A percentile compares a stretch with the other conserved stretches of the same genome.
Evolutionary conservation across 257 asterid genomes (phyloP).

Genomic region (Lycium barbarum): DNA sequence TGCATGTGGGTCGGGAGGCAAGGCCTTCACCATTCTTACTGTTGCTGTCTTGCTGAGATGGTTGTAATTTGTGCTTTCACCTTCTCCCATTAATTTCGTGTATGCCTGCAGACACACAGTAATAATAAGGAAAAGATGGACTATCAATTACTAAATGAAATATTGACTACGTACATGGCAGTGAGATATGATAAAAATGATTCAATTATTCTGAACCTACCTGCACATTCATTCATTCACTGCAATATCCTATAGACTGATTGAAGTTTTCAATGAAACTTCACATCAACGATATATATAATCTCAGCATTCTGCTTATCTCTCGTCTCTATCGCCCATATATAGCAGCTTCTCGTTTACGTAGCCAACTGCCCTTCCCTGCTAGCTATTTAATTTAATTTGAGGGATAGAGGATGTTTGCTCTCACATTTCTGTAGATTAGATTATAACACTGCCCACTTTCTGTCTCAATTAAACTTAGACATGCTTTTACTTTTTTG

Average conservation of each 20-base stretch:
- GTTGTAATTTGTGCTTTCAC: too few species aligned
- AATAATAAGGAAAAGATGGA: not conserved
- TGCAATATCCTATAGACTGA: not conserved
- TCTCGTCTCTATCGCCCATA: constrained; percentile 19
- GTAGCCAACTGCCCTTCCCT: not conserved
- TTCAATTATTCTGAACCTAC: not conserved
- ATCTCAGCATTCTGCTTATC: not conserved
- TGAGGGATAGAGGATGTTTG: constrained; percentile 29
- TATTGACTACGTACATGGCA: not conserved
- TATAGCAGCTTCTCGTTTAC: constrained; percentile 21
- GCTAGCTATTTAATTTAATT: not conserved
- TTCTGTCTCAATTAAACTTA: not conserved
- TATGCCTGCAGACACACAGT: not conserved
- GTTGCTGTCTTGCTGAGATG: too few species aligned
- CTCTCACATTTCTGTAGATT: not conserved
- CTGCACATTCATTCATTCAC: constrained; percentile 22
- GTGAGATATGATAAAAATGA: not conserved
- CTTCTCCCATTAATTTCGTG: too few species aligned
- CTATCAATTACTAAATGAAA: not conserved
- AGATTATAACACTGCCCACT: not conserved
- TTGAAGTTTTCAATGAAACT: constrained; percentile 18
- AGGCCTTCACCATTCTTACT: too few species aligned
- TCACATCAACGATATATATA: constrained; percentile 19
- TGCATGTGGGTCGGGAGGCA: too few species aligned
- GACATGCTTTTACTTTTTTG: not conserved